Base-by-base conservation (phyloP, 768 basidiomycete species). In the Leccinum barrowsii region DNA sequence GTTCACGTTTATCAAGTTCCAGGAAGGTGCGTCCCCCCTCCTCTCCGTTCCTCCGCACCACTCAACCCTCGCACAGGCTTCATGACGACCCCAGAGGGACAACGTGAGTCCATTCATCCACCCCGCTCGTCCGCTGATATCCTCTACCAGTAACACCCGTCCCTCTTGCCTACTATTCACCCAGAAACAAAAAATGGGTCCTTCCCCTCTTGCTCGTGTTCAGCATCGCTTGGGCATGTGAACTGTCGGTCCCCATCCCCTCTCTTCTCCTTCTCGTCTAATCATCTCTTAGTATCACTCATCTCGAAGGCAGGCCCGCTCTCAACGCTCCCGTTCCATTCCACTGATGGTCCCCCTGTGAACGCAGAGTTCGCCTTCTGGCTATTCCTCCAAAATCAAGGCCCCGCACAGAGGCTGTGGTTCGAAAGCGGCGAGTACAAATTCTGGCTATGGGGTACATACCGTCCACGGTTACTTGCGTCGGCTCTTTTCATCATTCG, bases 341-440 rank as follows among this genome's bases (percentile, higher is more conserved):
- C 32, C 32, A 5, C 32, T 34, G 32, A 34, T 35, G 34, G 34
- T 35, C 35, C 44, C 30, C 22, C 7, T 10, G 28, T 28, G 7
- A 32, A 15, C 26, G 24, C 69, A 90, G 90, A 91, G 68, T 78
- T 92, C 13, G 77, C 85, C 0, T 92, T 92, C 66, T 93, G 91
- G 91, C 67, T 92, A 28, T 93, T 92, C 70, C 80, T 93, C 21
- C 79, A 91, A 30, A 82, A 90, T 61, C 90, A 92, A 73, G 86
- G 87, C 4, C 86, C 87, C 0, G 74, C 77, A 47, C 82, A 85
- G 66, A 82, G 85, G 4, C 77, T 83, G 32, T 93, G 91, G 91
- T 92, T 92, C 70, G 75, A 82, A 22, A 89, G 89, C 68, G 85
- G 84, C 82, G 90, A 93, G 71, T 92, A 86, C 69, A 79, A 79